Evolutionary conservation across 305 asterid genomes (phyloP).

Genomic region (Rubia tinctorum): DNA sequence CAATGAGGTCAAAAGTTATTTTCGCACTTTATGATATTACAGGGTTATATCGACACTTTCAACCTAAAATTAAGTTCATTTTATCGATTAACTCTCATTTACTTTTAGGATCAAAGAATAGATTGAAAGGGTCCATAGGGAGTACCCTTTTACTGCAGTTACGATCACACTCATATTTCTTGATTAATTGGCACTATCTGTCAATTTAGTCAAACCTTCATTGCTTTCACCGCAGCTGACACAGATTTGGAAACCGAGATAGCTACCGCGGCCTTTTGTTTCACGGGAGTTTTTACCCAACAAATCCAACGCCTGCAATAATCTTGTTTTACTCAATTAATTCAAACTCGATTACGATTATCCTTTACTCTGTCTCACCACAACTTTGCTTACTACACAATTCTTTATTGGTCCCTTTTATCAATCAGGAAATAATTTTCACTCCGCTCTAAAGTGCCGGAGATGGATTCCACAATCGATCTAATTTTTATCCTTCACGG

Average conservation of each 20-base stretch:
- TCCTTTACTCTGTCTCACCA: neutral
- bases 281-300: slow-evolving; percentile 17
- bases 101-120: too few relatives aligned
- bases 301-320: neutral
- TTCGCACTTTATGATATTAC: too few relatives aligned
- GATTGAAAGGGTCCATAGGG: too few relatives aligned
- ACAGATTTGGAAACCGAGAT: slow-evolving; percentile 1
- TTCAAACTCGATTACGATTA: neutral
- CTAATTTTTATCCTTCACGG: slow-evolving; percentile 56
- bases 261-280: slow-evolving; percentile 15
- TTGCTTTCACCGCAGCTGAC: neutral
- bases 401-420: neutral
- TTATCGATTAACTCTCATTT: too few relatives aligned
- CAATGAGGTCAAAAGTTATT: too few relatives aligned
- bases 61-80: too few relatives aligned
- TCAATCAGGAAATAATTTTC: neutral
- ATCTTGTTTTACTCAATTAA: neutral
- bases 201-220: neutral
- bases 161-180: neutral
- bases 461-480: neutral
- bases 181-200: too few relatives aligned
- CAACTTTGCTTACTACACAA: slow-evolving; percentile 5
- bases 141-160: neutral
- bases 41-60: too few relatives aligned
- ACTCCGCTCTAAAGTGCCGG: slow-evolving; percentile 7